A percentile compares a stretch with the other conserved stretches of the same genome.
phyloP scores from a whole-genome alignment of 306 rosid species.

The Glycine tomentella region DNA sequence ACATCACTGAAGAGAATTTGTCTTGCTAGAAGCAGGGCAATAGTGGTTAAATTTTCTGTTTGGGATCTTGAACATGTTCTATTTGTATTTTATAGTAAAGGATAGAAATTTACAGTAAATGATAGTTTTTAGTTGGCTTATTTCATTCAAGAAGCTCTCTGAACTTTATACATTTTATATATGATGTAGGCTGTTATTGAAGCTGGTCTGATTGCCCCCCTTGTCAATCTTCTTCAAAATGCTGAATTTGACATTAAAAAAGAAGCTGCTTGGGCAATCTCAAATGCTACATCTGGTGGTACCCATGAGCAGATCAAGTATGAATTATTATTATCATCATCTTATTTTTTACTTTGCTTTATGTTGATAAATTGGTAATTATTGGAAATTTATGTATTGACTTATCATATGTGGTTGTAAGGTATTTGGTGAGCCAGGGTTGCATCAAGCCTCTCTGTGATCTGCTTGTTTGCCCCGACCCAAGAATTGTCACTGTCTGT shows the following conservation, averaged over 20 bases:
- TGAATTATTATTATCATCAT: background rate
- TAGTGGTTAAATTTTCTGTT: too few species aligned
- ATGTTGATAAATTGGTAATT: background rate
- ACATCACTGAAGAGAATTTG: too few species aligned
- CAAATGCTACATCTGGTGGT: conserved; percentile 98
- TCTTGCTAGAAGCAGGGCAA: too few species aligned
- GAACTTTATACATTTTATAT: conserved; percentile 17
- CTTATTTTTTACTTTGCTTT: background rate
- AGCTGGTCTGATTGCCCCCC: conserved; percentile 77
- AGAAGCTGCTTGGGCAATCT: conserved; percentile 97
- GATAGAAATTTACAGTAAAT: background rate
- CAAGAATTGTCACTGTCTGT: conserved; percentile 91
- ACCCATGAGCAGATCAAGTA: conserved; percentile 86
- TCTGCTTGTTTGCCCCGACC: conserved; percentile 93
- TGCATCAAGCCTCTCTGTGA: conserved; percentile 89
- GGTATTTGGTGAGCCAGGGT: conserved; percentile 84
- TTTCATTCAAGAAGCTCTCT: conserved; percentile 6
- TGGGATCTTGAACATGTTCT: conserved; percentile 21
- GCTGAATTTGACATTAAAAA: conserved; percentile 96
- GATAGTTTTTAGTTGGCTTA: background rate
- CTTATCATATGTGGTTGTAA: conserved; percentile 43
- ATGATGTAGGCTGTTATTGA: conserved; percentile 73
- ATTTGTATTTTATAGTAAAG: conserved; percentile 17
- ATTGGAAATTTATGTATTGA: background rate
- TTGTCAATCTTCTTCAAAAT: conserved; percentile 85